Evolutionary conservation across 73 alveolate genomes (phyloP).

Genomic region (Blepharisma japonicum): DNA sequence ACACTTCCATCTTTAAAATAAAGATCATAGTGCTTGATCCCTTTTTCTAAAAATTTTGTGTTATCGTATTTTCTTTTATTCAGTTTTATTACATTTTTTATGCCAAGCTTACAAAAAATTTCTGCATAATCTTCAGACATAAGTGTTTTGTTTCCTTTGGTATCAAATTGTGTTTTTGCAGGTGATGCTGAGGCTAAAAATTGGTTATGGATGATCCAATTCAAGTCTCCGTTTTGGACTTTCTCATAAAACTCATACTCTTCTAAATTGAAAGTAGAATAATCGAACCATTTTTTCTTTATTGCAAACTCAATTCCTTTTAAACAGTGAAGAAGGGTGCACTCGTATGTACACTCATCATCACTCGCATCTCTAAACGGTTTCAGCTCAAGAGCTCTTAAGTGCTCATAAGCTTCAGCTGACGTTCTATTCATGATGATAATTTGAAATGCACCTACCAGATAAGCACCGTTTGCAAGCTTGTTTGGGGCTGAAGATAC

Average conservation of each 20-base stretch:
- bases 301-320: slow-evolving; percentile 62
- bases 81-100: slow-evolving; percentile 61
- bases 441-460: slow-evolving; percentile 75
- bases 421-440: slow-evolving; percentile 54
- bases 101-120: slow-evolving; percentile 61
- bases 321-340: slow-evolving; percentile 59
- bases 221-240: slow-evolving; percentile 54
- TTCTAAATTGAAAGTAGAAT: slow-evolving; percentile 41
- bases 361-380: slow-evolving; percentile 51
- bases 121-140: slow-evolving; percentile 78
- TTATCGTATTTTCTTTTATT: slow-evolving; percentile 64
- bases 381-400: slow-evolving; percentile 29
- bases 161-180: slow-evolving; percentile 33
- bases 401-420: slow-evolving; percentile 48
- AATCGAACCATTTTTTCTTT: slow-evolving; percentile 57
- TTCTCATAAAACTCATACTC: slow-evolving; percentile 51
- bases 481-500: slow-evolving; percentile 26
- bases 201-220: slow-evolving; percentile 62
- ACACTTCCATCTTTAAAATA: slow-evolving; percentile 77
- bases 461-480: slow-evolving; percentile 37
- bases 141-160: slow-evolving; percentile 57
- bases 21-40: slow-evolving; percentile 66
- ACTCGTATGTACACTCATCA: slow-evolving; percentile 40
- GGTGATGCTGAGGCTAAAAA: slow-evolving; percentile 40
- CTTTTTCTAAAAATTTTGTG: slow-evolving; percentile 45